phyloP scores from a whole-genome alignment of 2,329 filamentous ascomycete species.

The Aureobasidium lini region DNA sequence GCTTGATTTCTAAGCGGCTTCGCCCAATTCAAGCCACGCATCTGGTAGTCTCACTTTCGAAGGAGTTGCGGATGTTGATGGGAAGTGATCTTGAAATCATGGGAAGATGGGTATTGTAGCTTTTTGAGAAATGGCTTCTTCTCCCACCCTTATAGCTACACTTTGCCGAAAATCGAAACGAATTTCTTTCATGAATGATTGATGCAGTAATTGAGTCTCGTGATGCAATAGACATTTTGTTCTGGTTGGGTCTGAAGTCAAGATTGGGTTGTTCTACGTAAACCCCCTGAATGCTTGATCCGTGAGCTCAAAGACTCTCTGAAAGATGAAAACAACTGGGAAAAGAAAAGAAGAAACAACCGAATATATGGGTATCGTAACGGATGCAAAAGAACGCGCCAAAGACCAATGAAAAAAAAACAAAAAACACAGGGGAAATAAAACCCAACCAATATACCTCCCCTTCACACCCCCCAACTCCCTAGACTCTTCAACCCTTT shows the following conservation, averaged over 20 bases:
- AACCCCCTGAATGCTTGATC: too few relatives aligned
- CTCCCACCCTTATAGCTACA: neutral
- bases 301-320: too few relatives aligned
- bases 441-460: neutral
- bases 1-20: constrained; percentile 20
- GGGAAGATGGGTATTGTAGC: neutral
- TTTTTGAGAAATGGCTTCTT: neutral
- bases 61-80: neutral
- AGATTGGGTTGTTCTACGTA: too few relatives aligned
- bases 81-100: neutral
- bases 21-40: neutral
- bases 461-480: neutral
- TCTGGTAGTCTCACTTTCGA: neutral
- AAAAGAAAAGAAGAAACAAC: neutral
- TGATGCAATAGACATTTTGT: too few relatives aligned
- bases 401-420: neutral
- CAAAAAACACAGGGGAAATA: neutral
- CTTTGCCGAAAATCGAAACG: constrained; percentile 2
- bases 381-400: neutral
- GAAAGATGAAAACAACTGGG: neutral
- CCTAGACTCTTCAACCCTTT: neutral
- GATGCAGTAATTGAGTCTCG: too few relatives aligned
- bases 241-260: too few relatives aligned
- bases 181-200: neutral
- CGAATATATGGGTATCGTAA: constrained; percentile 7